Evolutionary conservation across 139 green algal species (phyloP).

Genomic region (Chlorella sp.): DNA sequence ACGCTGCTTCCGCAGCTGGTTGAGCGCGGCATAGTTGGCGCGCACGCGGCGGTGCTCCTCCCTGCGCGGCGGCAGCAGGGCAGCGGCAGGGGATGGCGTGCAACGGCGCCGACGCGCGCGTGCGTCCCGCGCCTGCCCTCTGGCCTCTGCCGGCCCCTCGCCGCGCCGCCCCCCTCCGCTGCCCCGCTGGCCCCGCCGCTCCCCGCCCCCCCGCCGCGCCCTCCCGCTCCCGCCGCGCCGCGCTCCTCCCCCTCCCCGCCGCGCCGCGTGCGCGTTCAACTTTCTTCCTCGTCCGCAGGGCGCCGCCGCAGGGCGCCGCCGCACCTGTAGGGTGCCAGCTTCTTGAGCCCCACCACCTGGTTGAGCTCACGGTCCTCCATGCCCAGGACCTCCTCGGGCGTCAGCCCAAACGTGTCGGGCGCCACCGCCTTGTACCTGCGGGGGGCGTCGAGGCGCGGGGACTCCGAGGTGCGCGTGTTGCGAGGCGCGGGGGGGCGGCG

Average conservation of each 20-base stretch:
- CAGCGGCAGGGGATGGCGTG: background rate
- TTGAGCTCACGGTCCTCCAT: conserved; percentile 82
- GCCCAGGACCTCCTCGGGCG: conserved; percentile 77
- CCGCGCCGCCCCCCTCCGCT: too few species aligned
- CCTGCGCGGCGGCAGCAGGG: background rate
- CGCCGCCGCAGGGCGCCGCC: conserved; percentile 35
- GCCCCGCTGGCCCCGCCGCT: background rate
- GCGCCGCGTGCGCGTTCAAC: conserved; percentile 29
- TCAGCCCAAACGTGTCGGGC: conserved; percentile 75
- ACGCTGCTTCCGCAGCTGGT: conserved; percentile 16
- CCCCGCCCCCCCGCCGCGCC: background rate
- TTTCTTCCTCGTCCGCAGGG: background rate
- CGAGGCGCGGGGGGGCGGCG: too few species aligned
- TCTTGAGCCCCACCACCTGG: conserved; percentile 82
- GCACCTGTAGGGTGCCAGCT: conserved; percentile 87
- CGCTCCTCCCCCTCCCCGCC: background rate
- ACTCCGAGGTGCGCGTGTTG: too few species aligned
- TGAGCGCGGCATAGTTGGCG: conserved; percentile 35
- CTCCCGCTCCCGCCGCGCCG: background rate
- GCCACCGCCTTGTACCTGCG: conserved; percentile 61
- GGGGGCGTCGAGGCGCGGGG: too few species aligned
- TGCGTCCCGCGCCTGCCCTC: background rate
- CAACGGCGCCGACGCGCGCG: background rate
- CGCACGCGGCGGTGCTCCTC: conserved; percentile 25
- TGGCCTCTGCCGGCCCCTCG: background rate